These are phyloP conservation scores for Evernia prunastri DNA, from an alignment of 495 filamentous ascomycete species.

Conservation along the genomic window DNA sequence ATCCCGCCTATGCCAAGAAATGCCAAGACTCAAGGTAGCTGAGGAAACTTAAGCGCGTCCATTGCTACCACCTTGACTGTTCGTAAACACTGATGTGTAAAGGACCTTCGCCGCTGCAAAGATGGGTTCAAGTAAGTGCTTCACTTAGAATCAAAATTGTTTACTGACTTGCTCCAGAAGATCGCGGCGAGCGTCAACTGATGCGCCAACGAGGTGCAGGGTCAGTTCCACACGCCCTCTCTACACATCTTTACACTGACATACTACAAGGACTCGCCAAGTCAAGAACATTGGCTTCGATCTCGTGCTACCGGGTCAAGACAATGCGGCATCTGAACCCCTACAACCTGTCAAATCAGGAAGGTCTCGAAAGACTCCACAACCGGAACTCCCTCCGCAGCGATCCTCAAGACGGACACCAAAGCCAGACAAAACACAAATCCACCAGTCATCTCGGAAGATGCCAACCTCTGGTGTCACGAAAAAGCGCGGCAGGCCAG, in stretches of 20 bases:
- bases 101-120: not conserved
- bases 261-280: constrained; percentile 18
- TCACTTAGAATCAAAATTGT: not conserved
- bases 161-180: not conserved
- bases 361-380: constrained; percentile 17
- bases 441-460: not conserved
- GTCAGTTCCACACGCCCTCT: constrained; percentile 8
- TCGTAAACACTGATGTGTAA: not conserved
- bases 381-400: constrained; percentile 18
- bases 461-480: constrained; percentile 1
- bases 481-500: constrained; percentile 6
- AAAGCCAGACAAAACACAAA: constrained; percentile 3
- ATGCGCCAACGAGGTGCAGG: constrained; percentile 26
- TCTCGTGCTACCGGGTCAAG: constrained; percentile 21
- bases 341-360: constrained; percentile 20
- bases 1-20: not conserved
- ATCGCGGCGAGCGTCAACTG: constrained; percentile 21
- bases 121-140: not conserved
- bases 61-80: not conserved
- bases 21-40: not conserved
- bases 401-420: constrained; percentile 19
- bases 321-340: not conserved
- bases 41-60: not conserved
- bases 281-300: constrained; percentile 22
- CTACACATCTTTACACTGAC: not conserved